A percentile compares a stretch with the other conserved stretches of the same genome.
Conservation (phyloP, 2,329 filamentous ascomycete genomes). For the Sporothrix inflata region DNA sequence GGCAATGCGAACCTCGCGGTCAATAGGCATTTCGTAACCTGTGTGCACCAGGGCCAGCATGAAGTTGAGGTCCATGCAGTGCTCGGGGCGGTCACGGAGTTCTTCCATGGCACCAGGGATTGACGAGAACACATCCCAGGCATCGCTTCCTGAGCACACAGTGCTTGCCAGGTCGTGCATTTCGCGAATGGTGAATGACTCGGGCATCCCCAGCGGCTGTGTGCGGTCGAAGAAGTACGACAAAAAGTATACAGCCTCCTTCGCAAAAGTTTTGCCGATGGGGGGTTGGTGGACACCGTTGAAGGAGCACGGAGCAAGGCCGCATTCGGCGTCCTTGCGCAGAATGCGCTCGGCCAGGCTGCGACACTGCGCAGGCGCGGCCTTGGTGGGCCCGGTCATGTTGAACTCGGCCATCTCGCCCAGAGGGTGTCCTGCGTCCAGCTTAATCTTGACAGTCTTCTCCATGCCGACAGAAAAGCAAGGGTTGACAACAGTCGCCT, state of each 20-base stretch:
- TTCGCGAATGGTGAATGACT: constrained; percentile 90
- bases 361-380: constrained; percentile 84
- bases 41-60: constrained; percentile 92
- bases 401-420: constrained; percentile 70
- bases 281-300: constrained; percentile 95
- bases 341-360: constrained; percentile 87
- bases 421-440: constrained; percentile 68
- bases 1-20: constrained; percentile 93
- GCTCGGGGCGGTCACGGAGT: constrained; percentile 80
- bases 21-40: constrained; percentile 96
- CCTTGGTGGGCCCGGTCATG: constrained; percentile 80
- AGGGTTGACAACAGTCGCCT: constrained; percentile 74
- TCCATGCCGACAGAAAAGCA: constrained; percentile 83
- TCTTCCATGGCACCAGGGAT: constrained; percentile 80
- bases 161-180: constrained; percentile 81
- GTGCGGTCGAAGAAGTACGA: constrained; percentile 98
- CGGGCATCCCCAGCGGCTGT: constrained; percentile 94
- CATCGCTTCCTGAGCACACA: constrained; percentile 77
- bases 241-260: constrained; percentile 93
- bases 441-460: constrained; percentile 71
- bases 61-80: constrained; percentile 94
- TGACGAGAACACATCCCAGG: constrained; percentile 79
- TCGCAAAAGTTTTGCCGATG: constrained; percentile 86
- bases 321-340: constrained; percentile 81
- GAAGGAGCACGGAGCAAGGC: constrained; percentile 92